These are phyloP conservation scores for Urtica urens DNA, from an alignment of 306 rosid species.

Conservation along the genomic window DNA sequence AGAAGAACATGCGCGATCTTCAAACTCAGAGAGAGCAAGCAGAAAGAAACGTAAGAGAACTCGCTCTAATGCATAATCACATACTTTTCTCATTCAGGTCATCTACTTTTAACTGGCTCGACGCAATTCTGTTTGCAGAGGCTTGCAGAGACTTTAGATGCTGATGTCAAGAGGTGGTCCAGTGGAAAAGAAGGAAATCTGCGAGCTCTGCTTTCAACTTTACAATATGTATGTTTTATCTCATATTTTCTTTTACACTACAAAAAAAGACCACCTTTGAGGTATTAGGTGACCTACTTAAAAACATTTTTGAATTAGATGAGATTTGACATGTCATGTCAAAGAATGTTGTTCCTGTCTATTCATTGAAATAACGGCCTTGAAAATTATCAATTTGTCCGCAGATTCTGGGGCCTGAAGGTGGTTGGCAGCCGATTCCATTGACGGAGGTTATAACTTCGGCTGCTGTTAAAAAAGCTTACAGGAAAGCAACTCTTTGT, in stretches of 20 bases:
- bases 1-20: slow-evolving; percentile 78
- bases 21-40: slow-evolving; percentile 82
- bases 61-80: slow-evolving; percentile 9
- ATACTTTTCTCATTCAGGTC: slow-evolving; percentile 19
- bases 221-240: slow-evolving; percentile 84
- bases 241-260: slow-evolving; percentile 4
- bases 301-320: neutral
- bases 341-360: neutral
- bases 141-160: slow-evolving; percentile 85
- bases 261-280: too few species aligned
- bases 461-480: slow-evolving; percentile 85
- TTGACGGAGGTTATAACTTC: slow-evolving; percentile 84
- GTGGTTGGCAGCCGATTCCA: slow-evolving; percentile 92
- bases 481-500: slow-evolving; percentile 92
- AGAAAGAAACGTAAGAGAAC: slow-evolving; percentile 59
- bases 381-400: neutral
- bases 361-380: neutral
- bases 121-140: too few species aligned
- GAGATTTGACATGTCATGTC: neutral
- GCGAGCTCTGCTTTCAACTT: slow-evolving; percentile 93
- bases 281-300: too few species aligned
- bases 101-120: slow-evolving; percentile 23
- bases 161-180: slow-evolving; percentile 96
- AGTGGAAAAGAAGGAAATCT: slow-evolving; percentile 96
- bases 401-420: slow-evolving; percentile 85